Conservation (phyloP, 1,284 basidiomycete species). For the Anthracocystis setariae region DNA sequence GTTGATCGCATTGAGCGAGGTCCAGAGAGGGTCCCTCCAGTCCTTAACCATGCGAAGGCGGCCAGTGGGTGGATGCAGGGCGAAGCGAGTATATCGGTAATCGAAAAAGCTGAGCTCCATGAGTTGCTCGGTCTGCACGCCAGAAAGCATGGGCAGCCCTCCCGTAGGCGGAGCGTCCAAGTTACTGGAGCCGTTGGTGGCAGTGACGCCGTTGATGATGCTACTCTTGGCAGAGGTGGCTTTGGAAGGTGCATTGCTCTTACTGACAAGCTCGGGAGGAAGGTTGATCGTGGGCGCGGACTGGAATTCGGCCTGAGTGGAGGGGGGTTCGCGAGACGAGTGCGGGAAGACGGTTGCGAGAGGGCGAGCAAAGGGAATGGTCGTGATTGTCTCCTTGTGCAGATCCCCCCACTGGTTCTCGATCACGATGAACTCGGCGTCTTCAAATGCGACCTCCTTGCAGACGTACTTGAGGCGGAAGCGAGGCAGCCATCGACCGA, state of each 20-base stretch:
- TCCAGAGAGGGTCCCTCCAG: conserved; percentile 89
- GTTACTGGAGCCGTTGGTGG: conserved; percentile 10
- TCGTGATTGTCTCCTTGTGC: conserved; percentile 47
- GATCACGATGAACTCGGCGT: conserved; percentile 80
- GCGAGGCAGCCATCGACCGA: conserved; percentile 92
- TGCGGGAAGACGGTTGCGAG: conserved; percentile 64
- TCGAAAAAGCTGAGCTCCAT: conserved; percentile 70
- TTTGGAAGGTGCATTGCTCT: conserved; percentile 44
- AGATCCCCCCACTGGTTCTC: conserved; percentile 73
- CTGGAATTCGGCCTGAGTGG: conserved; percentile 61
- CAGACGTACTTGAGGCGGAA: conserved; percentile 90
- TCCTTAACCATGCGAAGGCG: conserved; percentile 84
- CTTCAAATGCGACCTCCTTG: conserved; percentile 82
- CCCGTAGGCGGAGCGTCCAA: neutral
- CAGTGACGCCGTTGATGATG: conserved; percentile 39
- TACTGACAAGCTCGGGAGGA: conserved; percentile 34
- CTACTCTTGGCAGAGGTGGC: conserved; percentile 43
- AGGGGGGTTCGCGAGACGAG: conserved; percentile 61
- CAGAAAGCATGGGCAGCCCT: conserved; percentile 48
- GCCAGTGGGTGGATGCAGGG: conserved; percentile 83
- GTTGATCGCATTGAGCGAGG: conserved; percentile 70
- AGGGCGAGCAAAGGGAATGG: conserved; percentile 63
- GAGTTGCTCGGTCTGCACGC: conserved; percentile 61
- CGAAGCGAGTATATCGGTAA: conserved; percentile 87
- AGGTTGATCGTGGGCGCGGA: conserved; percentile 31